Evolutionary conservation across 169 alveolate genomes (phyloP).

Genomic region (Eimeria mitis): DNA sequence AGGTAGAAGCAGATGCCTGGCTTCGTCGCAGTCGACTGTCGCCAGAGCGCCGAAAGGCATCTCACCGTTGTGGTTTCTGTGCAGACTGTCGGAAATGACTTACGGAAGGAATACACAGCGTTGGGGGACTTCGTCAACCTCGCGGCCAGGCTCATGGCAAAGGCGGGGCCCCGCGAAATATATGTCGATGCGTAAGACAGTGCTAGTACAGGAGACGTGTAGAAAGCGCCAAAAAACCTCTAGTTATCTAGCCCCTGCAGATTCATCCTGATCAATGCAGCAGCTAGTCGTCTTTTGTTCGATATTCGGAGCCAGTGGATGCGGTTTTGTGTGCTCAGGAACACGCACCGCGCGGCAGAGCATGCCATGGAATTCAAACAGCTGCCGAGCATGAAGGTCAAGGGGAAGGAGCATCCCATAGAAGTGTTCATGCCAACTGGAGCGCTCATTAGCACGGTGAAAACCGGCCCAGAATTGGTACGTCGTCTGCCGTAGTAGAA

Average conservation of each 20-base stretch:
- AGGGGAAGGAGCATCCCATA: constrained; percentile 82
- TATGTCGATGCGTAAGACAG: constrained; percentile 83
- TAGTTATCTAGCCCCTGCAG: not conserved
- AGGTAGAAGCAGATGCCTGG: not conserved
- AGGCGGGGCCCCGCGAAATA: constrained; percentile 86
- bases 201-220: not conserved
- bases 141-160: constrained; percentile 89
- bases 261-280: not conserved
- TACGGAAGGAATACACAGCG: constrained; percentile 90
- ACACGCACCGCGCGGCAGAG: constrained; percentile 84
- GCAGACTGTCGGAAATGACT: constrained; percentile 86
- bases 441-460: constrained; percentile 28
- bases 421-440: constrained; percentile 83
- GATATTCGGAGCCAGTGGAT: not conserved
- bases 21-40: not conserved
- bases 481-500: not conserved
- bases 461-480: constrained; percentile 68
- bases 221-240: not conserved
- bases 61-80: constrained; percentile 44
- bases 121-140: constrained; percentile 91
- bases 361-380: constrained; percentile 81
- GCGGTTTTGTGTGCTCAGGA: constrained; percentile 58
- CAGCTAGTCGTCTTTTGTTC: not conserved
- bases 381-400: constrained; percentile 81
- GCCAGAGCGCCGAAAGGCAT: not conserved